These are phyloP conservation scores for Cylindrotheca closterium DNA, from an alignment of 108 stramenopile genomes.

Conservation along the genomic window DNA sequence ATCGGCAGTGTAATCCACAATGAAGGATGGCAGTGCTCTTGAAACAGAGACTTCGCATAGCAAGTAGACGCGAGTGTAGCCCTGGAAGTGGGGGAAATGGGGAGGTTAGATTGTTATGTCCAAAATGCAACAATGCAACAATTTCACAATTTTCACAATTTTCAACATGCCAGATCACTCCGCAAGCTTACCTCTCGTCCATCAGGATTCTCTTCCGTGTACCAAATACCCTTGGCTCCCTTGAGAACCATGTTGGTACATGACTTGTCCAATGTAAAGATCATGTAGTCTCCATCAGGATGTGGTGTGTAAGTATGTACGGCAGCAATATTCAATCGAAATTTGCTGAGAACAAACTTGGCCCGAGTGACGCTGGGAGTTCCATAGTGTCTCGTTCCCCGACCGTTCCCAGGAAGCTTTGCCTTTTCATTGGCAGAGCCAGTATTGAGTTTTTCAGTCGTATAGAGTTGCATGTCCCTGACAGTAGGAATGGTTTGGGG, in stretches of 20 bases:
- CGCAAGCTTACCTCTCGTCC: slow-evolving; percentile 45
- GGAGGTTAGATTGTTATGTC: background rate
- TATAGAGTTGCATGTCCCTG: slow-evolving; percentile 75
- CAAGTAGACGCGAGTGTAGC: slow-evolving; percentile 79
- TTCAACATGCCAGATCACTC: background rate
- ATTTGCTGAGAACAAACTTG: slow-evolving; percentile 73
- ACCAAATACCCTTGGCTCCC: slow-evolving; percentile 88
- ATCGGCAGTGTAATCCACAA: slow-evolving; percentile 84
- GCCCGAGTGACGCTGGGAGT: slow-evolving; percentile 79
- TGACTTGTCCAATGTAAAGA: slow-evolving; percentile 79
- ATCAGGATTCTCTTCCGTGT: slow-evolving; percentile 75
- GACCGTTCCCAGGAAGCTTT: slow-evolving; percentile 54
- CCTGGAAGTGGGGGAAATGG: slow-evolving; percentile 12
- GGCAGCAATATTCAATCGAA: slow-evolving; percentile 85
- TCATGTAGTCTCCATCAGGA: slow-evolving; percentile 84
- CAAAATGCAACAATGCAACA: background rate
- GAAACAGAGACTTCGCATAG: slow-evolving; percentile 78
- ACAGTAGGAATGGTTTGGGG: slow-evolving; percentile 83
- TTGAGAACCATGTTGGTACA: slow-evolving; percentile 79
- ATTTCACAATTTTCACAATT: background rate
- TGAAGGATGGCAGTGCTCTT: slow-evolving; percentile 70
- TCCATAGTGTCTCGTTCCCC: slow-evolving; percentile 70
- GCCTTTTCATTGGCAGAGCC: slow-evolving; percentile 71
- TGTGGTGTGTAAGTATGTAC: slow-evolving; percentile 84
- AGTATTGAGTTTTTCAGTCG: slow-evolving; percentile 66